Base-by-base conservation (phyloP, 2,329 filamentous ascomycete genomes). In the Pestalotiopsis sp. region DNA sequence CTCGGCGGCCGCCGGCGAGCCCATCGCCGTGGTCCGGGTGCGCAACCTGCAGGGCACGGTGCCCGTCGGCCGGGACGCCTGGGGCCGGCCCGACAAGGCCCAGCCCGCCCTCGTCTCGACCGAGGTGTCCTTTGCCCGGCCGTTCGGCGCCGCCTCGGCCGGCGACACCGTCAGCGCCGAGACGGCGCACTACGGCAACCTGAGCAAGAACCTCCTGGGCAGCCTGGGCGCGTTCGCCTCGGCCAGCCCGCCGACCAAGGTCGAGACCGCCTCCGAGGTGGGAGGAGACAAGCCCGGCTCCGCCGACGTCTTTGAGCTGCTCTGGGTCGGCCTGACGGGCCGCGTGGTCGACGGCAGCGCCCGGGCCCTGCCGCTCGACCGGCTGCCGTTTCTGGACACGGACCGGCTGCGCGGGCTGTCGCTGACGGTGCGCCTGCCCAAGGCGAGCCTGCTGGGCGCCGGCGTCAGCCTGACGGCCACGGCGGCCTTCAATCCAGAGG, bases 171-270 rank as follows among this genome's bases (percentile, higher is more conserved):
- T 95, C 41, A 86, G 89, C 60, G 79, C 80, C n/a, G 92, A 92
- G 76, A 94, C 92, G 2, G 88, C 94, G 27, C 91, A 95, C 80
- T 95, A 95, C 75, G 92, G 92, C 2, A 84, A 82, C 11, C 83
- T 94, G 14, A 90, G 89, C 81, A 93, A 94, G 80, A 83, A 84
- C 0, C 83, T 94, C 14, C 80, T 91, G 40, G 78, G 79, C 27
- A 81, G 81, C 13, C 75, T 90, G 31, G 78, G 80, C 60, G 70
- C 78, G n/a, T 73, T 76, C 25, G 68, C 67, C 60, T 14, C 45
- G 31, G 31, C 41, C 6, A 41, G 40, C 40, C 59, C 56, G 62
- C 68, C 23, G 25, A 41, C 36, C 63, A 17, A 56, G 23, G 45
- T 61, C 17, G 36, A 56, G 12, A 69, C 69, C 45, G 70, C 56